Evolutionary conservation across 192 early-diverging fungal genomes (phyloP), one percentile per base, ranked within the genome.

Genomic region (Ramicandelaber brevisporus): DNA sequence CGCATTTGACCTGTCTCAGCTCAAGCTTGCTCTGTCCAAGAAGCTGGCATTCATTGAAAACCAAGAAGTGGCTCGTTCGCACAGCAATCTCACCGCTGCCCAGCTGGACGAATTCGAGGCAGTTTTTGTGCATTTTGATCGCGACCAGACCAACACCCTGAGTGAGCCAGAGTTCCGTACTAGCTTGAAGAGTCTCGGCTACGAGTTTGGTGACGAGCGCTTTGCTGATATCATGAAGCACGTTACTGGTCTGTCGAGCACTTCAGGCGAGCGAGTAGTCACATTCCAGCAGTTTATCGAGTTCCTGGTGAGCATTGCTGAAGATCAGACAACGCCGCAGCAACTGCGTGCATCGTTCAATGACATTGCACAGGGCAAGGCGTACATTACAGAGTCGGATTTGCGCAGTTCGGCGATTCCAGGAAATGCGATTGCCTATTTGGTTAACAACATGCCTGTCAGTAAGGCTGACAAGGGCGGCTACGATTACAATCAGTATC

Each of bases 121-220:
- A 34, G 80, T 81, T 0, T 95, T 95, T 65, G 59, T 75, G 17
- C 64, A 78, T 52, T 90, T 88, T 70, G 86, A 90, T 50, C 79
- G 61, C 27, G 81, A 90, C 48, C 50, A 61, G 27, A 59, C 61
- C 35, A 93, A 93, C 38, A 70, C 68, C 13, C 52, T 93, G 9
- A 58, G 53, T 20, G 49, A 55, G 8, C 48, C 55, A 22, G 85
- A 93, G 50, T 89, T 93, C 59, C 80, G 68, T 26, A 70, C 81
- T 5, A 77, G 79, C 3, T 46, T 93, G 31, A 74, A 73, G 29
- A 73, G 71, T 37, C 49, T 81, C 36, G 77, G 73, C 6, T 56
- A 76, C 16, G 53, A 63, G 14, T 50, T 57, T 14, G 53, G 78
- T n/a, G 81, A 87, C 36, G 63, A 67, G 11, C 73, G 73, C 34